Evolutionary conservation across 371 early-diverging fungal genomes (phyloP).

Genomic region (Hamiltosporidium tvaerminnensis): DNA sequence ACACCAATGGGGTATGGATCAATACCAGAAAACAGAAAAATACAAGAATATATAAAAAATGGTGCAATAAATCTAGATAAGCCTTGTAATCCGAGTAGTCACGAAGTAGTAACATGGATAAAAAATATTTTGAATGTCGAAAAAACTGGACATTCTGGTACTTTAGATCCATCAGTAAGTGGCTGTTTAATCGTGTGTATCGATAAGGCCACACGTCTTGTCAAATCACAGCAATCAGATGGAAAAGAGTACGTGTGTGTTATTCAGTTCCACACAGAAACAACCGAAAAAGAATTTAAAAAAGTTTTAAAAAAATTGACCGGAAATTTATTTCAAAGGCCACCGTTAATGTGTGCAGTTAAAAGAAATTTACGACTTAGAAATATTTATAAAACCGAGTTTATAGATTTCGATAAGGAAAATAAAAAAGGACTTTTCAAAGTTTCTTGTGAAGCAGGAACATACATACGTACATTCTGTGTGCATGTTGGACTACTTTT

Average conservation of each 20-base stretch:
- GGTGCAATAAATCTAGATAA: conserved; percentile 94
- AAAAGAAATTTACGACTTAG: conserved; percentile 96
- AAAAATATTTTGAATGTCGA: conserved; percentile 88
- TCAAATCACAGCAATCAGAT: conserved; percentile 94
- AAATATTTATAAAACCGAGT: conserved; percentile 81
- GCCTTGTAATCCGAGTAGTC: conserved; percentile 95
- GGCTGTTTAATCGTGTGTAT: conserved; percentile 94
- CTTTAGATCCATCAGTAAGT: conserved; percentile 96
- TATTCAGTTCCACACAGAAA: conserved; percentile 55
- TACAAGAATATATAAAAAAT: conserved; percentile 56
- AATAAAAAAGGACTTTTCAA: conserved; percentile 83
- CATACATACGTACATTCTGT: conserved; percentile 96
- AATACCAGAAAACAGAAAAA: neutral
- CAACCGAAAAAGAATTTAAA: conserved; percentile 23
- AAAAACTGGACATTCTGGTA: conserved; percentile 97
- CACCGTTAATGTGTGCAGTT: conserved; percentile 96
- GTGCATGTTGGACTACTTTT: conserved; percentile 88
- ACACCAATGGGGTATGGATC: neutral
- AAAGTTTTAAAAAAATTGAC: conserved; percentile 75
- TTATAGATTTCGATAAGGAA: conserved; percentile 83
- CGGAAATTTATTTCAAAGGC: conserved; percentile 94
- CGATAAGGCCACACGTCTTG: conserved; percentile 91
- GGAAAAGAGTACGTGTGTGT: conserved; percentile 91
- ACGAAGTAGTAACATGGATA: conserved; percentile 99
- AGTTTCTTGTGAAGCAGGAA: conserved; percentile 96